These are phyloP conservation scores for Hemileccinum rubropunctum DNA, from an alignment of 768 basidiomycete species.

Conservation along the genomic window DNA sequence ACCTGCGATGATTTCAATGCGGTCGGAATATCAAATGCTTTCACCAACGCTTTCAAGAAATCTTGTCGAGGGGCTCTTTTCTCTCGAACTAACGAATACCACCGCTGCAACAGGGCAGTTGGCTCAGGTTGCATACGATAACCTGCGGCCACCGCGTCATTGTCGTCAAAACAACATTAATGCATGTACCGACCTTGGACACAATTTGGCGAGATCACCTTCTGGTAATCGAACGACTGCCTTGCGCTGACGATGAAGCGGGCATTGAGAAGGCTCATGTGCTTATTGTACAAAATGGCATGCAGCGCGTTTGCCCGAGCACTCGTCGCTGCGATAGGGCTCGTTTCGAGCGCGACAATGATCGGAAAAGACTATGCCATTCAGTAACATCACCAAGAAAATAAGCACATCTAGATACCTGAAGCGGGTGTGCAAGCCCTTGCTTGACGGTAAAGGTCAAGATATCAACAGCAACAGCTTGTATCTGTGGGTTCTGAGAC, in stretches of 20 bases:
- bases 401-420: constrained; percentile 47
- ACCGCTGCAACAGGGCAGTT: constrained; percentile 76
- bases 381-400: neutral
- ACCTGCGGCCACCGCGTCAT: constrained; percentile 41
- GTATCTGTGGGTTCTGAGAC: constrained; percentile 66
- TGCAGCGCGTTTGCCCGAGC: constrained; percentile 80
- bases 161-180: neutral
- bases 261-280: constrained; percentile 84
- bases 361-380: constrained; percentile 76
- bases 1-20: constrained; percentile 59
- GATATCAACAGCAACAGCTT: constrained; percentile 85
- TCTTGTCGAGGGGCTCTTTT: constrained; percentile 85
- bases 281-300: constrained; percentile 79
- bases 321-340: constrained; percentile 55
- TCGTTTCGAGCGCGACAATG: constrained; percentile 92
- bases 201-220: constrained; percentile 42
- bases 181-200: constrained; percentile 49
- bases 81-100: constrained; percentile 91
- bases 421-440: constrained; percentile 92
- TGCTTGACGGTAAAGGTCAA: constrained; percentile 92
- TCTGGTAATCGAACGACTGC: constrained; percentile 83
- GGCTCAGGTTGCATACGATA: constrained; percentile 64
- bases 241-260: constrained; percentile 80
- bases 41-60: constrained; percentile 79
- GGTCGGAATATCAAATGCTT: constrained; percentile 75